Evolutionary conservation across 106 monocot species (phyloP), one percentile per base, ranked within the genome.

Genomic region (Ottelia alismoides): DNA sequence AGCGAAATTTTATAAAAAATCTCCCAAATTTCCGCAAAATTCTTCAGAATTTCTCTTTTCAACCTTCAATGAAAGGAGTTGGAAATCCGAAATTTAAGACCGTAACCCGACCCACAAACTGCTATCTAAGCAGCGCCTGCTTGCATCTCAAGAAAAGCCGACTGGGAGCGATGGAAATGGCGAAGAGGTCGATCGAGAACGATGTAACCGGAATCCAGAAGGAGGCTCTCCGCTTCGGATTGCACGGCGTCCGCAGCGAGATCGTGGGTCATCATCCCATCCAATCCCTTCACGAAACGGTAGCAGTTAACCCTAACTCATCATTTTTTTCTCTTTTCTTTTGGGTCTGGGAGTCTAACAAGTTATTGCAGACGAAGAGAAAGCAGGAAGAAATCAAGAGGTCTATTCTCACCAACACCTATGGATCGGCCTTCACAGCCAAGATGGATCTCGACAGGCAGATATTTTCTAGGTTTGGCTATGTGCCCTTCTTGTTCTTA

Each of bases 211-310:
- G 47, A 22, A 59, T 65, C 48, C 63, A 47, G 27, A 46, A 65
- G 53, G 84, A 84, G 28, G 50, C 62, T 11, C 74, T 90, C 48
- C 89, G 84, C 31, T 78, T 84, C 31, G 89, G 89, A 28, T 49
- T 84, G 51, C 45, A 65, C 25, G 77, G 80, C 26, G 74, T 90
- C 63, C 80, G 75, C 63, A 62, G 74, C 40, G 84, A 84, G 49
- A 77, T 84, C 64, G 80, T 77, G 35, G 80, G 71, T 24, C 30
- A 50, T 22, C 83, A 84, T 58, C 89, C 89, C 3, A 79, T 89
- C 62, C 61, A 89, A 52, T 63, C 69, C 51, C 63, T 65, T 32
- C 67, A 63, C 27, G 56, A 77, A 43, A 61, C 61, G 48, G 89
- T 89, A 70, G 22, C 24, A 29, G 2, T 22, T 30, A 32, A 43